A percentile compares a stretch with the other conserved stretches of the same genome.
Evolutionary conservation across 441 rosid genomes (phyloP).

Genomic region (Biscutella laevigata): DNA sequence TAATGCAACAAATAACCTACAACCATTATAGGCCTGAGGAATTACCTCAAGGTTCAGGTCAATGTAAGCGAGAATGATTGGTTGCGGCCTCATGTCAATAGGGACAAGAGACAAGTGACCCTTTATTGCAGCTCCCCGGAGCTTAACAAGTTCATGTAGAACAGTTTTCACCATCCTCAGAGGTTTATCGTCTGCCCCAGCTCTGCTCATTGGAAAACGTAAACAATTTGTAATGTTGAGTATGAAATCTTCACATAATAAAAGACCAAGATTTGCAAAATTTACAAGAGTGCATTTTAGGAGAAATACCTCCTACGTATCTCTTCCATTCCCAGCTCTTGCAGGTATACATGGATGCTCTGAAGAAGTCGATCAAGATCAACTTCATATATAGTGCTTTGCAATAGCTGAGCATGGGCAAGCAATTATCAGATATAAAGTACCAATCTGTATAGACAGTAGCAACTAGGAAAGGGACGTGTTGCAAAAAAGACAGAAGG

Average conservation of each 20-base stretch:
- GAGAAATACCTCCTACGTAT: conserved; percentile 76
- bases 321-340: conserved; percentile 99
- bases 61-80: conserved; percentile 94
- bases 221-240: conserved; percentile 12
- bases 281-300: not conserved
- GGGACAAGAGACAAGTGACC: conserved; percentile 98
- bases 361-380: conserved; percentile 98
- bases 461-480: not conserved
- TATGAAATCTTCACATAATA: too few species aligned
- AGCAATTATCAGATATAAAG: conserved; percentile 18
- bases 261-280: conserved; percentile 4
- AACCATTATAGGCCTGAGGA: not conserved
- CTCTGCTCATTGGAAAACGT: conserved; percentile 36
- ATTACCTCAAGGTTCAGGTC: conserved; percentile 98
- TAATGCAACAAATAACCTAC: not conserved
- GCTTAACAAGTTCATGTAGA: conserved; percentile 98
- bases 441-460: not conserved
- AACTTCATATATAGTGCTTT: conserved; percentile 91
- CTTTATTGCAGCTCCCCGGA: conserved; percentile 97
- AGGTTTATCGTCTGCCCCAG: conserved; percentile 99
- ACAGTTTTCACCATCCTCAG: conserved; percentile 99
- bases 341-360: conserved; percentile 92
- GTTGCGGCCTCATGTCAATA: conserved; percentile 98
- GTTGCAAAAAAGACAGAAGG: not conserved
- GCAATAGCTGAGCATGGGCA: conserved; percentile 63